Conservation (phyloP, 164 flowering plant species). For the Chloranthus sessilifolius region DNA sequence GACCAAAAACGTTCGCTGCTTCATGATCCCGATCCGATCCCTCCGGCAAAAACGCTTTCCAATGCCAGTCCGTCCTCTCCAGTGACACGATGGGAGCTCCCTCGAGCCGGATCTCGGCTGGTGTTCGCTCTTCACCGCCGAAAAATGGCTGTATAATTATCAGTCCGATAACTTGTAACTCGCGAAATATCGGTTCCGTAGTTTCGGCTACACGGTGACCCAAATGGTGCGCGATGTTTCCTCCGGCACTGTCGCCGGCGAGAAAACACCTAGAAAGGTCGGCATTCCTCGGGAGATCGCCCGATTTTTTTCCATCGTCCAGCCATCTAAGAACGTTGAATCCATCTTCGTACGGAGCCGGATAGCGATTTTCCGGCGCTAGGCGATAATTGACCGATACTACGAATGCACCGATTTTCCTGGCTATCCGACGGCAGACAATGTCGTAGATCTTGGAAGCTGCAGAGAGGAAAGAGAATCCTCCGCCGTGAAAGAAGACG, state of each 20-base stretch:
- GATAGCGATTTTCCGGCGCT: conserved; percentile 29
- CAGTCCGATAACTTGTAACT: conserved; percentile 1
- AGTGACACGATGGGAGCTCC: conserved; percentile 20
- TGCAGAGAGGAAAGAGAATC: conserved; percentile 15
- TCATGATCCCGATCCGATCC: conserved; percentile 41
- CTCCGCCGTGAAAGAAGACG: conserved; percentile 27
- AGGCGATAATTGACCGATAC: conserved; percentile 39
- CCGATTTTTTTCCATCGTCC: neutral
- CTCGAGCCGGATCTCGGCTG: conserved; percentile 27
- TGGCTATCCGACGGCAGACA: conserved; percentile 22
- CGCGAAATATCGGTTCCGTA: neutral
- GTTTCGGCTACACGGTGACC: conserved; percentile 15
- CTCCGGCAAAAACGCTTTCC: conserved; percentile 46
- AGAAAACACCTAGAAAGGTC: conserved; percentile 25
- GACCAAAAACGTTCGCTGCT: conserved; percentile 37
- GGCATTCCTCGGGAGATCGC: conserved; percentile 13
- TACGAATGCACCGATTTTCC: conserved; percentile 14
- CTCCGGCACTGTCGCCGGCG: conserved; percentile 72
- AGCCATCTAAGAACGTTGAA: conserved; percentile 21
- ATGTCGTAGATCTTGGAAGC: conserved; percentile 17
- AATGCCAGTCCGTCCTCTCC: conserved; percentile 30
- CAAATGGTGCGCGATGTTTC: conserved; percentile 55
- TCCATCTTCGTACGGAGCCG: conserved; percentile 32
- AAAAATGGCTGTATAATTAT: conserved; percentile 26
- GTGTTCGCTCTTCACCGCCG: conserved; percentile 49